Evolutionary conservation across 2,329 filamentous ascomycete genomes (phyloP).

Genomic region (Tricladium varicosporioides): DNA sequence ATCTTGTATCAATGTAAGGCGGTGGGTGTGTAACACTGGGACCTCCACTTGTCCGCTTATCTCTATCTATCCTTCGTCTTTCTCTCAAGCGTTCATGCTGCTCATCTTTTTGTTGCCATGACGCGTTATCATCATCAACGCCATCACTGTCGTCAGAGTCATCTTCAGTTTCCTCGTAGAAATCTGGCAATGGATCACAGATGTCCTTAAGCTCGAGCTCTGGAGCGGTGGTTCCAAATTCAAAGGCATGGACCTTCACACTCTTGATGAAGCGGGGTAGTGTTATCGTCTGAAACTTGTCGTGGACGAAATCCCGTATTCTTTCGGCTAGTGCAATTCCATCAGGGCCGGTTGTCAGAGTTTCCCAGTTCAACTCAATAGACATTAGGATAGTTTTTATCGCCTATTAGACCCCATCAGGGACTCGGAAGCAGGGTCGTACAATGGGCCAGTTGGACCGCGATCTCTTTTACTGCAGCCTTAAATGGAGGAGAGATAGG

Average conservation of each 20-base stretch:
- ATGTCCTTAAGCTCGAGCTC: slow-evolving; percentile 94
- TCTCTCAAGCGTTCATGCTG: slow-evolving; percentile 31
- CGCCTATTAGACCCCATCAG: neutral
- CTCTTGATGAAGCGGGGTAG: slow-evolving; percentile 96
- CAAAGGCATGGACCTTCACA: slow-evolving; percentile 90
- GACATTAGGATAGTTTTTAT: slow-evolving; percentile 62
- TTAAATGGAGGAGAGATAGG: too few relatives aligned
- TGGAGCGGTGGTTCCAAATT: slow-evolving; percentile 81
- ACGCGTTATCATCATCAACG: slow-evolving; percentile 45
- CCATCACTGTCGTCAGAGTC: slow-evolving; percentile 55
- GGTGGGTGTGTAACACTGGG: slow-evolving; percentile 22
- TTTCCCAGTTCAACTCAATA: slow-evolving; percentile 96
- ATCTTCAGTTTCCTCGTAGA: slow-evolving; percentile 82
- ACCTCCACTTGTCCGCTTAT: slow-evolving; percentile 33
- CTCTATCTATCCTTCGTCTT: slow-evolving; percentile 36
- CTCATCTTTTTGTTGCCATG: slow-evolving; percentile 19
- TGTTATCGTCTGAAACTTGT: slow-evolving; percentile 88
- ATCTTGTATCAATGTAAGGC: slow-evolving; percentile 42
- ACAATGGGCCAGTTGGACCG: too few relatives aligned
- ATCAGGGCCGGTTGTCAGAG: slow-evolving; percentile 84
- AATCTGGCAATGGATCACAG: slow-evolving; percentile 90
- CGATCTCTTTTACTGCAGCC: too few relatives aligned
- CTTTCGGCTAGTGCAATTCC: slow-evolving; percentile 78
- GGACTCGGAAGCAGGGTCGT: too few relatives aligned
- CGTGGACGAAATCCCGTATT: slow-evolving; percentile 91